phyloP scores from a whole-genome alignment of 257 asterid species.

The Solanum chiquidenum region DNA sequence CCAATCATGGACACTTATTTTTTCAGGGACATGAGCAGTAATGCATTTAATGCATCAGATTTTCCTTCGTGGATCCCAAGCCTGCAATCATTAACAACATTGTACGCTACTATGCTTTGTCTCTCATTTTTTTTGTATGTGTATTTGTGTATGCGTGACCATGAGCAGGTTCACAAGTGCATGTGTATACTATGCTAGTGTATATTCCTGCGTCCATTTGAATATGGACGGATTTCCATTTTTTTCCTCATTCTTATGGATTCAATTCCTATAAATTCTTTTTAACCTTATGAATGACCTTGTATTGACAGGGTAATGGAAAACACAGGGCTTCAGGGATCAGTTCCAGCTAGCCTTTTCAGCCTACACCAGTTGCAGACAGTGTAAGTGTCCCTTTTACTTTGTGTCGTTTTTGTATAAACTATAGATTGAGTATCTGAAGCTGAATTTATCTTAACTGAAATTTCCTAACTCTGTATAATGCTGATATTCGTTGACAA shows the following conservation, averaged over 20 bases:
- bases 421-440: not conserved
- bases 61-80: conserved; percentile 51
- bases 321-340: conserved; percentile 35
- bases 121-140: not conserved
- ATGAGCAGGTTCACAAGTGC: not conserved
- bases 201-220: not conserved
- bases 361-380: conserved; percentile 52
- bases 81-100: conserved; percentile 50
- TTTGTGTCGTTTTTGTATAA: not conserved
- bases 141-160: not conserved
- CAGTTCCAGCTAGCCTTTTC: conserved; percentile 43
- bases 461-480: not conserved
- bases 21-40: conserved; percentile 86
- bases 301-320: conserved; percentile 56
- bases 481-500: not conserved
- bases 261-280: not conserved
- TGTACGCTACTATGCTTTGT: conserved; percentile 23
- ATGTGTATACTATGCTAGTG: not conserved
- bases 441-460: not conserved
- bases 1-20: not conserved
- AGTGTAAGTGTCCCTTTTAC: conserved; percentile 37
- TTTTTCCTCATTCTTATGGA: not conserved
- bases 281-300: not conserved
- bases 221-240: not conserved
- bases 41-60: conserved; percentile 38